These are phyloP conservation scores for Simplicillium sp. DNA, from an alignment of 2,329 filamentous ascomycete genomes.

Conservation along the genomic window DNA sequence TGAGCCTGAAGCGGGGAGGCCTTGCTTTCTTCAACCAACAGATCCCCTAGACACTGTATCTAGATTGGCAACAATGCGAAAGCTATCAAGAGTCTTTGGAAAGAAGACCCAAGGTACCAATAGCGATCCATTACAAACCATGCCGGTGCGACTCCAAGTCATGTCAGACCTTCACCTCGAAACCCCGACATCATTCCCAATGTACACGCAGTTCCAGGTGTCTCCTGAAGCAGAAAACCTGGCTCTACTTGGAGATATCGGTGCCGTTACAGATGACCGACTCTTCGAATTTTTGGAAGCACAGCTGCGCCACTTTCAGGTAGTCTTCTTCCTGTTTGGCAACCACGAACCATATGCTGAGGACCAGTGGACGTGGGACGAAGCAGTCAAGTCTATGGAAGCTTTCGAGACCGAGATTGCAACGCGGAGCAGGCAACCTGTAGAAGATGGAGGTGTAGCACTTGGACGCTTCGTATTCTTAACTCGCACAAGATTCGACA, in stretches of 20 bases:
- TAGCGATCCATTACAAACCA: too few relatives aligned
- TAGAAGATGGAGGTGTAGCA: too few relatives aligned
- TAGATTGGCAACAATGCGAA: too few relatives aligned
- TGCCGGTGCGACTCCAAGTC: slow-evolving; percentile 3
- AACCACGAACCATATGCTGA: slow-evolving; percentile 35
- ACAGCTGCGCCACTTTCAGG: slow-evolving; percentile 28
- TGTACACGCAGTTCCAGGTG: slow-evolving; percentile 24
- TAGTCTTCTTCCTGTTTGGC: slow-evolving; percentile 33
- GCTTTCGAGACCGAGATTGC: too few relatives aligned
- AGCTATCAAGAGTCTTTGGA: too few relatives aligned
- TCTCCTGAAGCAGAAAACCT: slow-evolving; percentile 28
- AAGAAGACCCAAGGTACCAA: too few relatives aligned
- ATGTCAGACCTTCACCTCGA: slow-evolving; percentile 36
- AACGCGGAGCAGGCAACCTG: too few relatives aligned
- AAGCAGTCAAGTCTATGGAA: too few relatives aligned
- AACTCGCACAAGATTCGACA: slow-evolving; percentile 25
- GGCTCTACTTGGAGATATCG: slow-evolving; percentile 39
- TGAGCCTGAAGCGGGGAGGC: too few relatives aligned
- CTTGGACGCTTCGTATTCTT: slow-evolving; percentile 26
- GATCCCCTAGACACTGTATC: too few relatives aligned
- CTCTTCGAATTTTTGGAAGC: slow-evolving; percentile 28
- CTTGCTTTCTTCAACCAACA: too few relatives aligned
- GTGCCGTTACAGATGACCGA: slow-evolving; percentile 27
- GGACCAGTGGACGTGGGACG: slow-evolving; percentile 2
- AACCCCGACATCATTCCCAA: slow-evolving; percentile 20